phyloP scores from a whole-genome alignment of 495 filamentous ascomycete genomes.

The Penicillium atrosanguineum region DNA sequence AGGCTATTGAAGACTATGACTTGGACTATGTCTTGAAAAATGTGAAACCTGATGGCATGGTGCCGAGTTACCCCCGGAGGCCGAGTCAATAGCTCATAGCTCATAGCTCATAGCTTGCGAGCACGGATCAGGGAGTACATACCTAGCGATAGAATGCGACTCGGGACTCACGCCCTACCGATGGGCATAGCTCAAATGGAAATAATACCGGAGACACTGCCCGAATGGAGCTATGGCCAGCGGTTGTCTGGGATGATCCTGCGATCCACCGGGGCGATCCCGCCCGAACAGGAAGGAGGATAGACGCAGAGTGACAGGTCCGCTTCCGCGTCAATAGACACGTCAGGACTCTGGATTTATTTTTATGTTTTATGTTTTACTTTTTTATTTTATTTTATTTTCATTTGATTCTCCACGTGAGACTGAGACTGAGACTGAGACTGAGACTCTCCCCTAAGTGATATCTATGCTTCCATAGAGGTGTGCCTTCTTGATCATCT shows the following conservation, averaged over 20 bases:
- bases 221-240: slow-evolving; percentile 35
- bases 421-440: background rate
- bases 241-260: slow-evolving; percentile 23
- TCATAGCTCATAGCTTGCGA: too few species aligned
- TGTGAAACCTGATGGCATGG: too few species aligned
- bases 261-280: slow-evolving; percentile 22
- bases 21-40: too few species aligned
- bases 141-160: too few species aligned
- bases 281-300: slow-evolving; percentile 28
- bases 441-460: too few species aligned
- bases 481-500: background rate
- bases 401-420: slow-evolving; percentile 9
- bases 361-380: background rate
- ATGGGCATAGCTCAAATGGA: background rate
- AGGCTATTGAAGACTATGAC: too few species aligned
- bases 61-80: too few species aligned
- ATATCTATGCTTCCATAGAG: too few species aligned
- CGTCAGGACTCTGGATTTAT: slow-evolving; percentile 1
- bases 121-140: too few species aligned
- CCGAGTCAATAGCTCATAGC: too few species aligned
- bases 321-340: slow-evolving; percentile 2
- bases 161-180: too few species aligned
- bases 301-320: slow-evolving; percentile 18
- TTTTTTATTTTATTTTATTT: too few species aligned
- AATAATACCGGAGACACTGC: slow-evolving; percentile 18